These are phyloP conservation scores for Fragilariopsis cylindrus DNA, from an alignment of 108 stramenopile genomes.

Conservation along the genomic window DNA sequence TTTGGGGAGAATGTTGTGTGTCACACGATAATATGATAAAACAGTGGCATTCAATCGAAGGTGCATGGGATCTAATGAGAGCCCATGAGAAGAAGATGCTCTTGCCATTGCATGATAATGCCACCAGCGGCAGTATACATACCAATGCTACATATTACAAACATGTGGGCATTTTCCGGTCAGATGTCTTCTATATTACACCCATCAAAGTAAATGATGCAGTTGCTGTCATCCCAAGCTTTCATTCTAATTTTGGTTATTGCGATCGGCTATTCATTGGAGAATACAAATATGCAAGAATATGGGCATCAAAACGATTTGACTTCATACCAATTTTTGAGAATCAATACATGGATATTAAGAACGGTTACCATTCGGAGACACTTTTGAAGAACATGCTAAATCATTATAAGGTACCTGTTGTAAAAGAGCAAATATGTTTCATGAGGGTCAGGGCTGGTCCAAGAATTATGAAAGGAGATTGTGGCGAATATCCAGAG, in stretches of 20 bases:
- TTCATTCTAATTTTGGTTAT: slow-evolving; percentile 22
- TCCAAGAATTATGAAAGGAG: too few relatives aligned
- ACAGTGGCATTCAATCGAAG: slow-evolving; percentile 34
- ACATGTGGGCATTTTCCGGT: slow-evolving; percentile 39
- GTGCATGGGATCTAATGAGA: slow-evolving; percentile 35
- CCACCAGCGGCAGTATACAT: neutral
- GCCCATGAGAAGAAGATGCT: neutral
- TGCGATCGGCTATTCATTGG: slow-evolving; percentile 57
- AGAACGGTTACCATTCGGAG: too few relatives aligned
- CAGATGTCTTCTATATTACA: slow-evolving; percentile 29
- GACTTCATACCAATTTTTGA: too few relatives aligned
- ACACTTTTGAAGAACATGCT: too few relatives aligned
- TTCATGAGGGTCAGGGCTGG: too few relatives aligned
- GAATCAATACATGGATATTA: too few relatives aligned
- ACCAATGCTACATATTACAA: slow-evolving; percentile 6
- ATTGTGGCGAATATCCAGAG: too few relatives aligned
- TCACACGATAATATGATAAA: slow-evolving; percentile 20
- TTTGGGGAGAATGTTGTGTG: neutral
- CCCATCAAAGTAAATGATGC: slow-evolving; percentile 25
- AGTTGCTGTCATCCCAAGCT: slow-evolving; percentile 27
- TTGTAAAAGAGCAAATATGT: too few relatives aligned
- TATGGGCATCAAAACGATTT: slow-evolving; percentile 53
- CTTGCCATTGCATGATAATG: too few relatives aligned
- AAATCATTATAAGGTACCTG: too few relatives aligned
- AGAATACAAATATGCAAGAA: slow-evolving; percentile 28